phyloP scores from a whole-genome alignment of 2,329 filamentous ascomycete species.

The Aspergillus caelatus region DNA sequence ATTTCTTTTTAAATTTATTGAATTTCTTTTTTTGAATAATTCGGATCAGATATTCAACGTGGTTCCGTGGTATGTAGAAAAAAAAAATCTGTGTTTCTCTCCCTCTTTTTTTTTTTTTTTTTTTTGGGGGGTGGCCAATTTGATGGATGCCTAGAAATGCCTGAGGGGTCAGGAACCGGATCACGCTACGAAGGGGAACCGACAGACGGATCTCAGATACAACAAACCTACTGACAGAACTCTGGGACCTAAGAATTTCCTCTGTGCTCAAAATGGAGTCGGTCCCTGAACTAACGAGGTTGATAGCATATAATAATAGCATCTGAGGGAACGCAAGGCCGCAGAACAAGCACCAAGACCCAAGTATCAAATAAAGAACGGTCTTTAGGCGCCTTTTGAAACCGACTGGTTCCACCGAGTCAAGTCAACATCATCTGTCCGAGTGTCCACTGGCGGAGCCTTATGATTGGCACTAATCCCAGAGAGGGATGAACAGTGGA shows the following conservation, averaged over 20 bases:
- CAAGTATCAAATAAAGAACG: constrained; percentile 8
- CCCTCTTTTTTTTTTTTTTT: neutral
- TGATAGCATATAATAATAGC: constrained; percentile 1
- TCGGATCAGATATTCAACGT: neutral
- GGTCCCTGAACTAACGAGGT: neutral
- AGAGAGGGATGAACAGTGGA: constrained; percentile 2
- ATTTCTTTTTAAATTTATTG: neutral
- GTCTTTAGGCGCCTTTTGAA: constrained; percentile 24
- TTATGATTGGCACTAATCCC: constrained; percentile 11
- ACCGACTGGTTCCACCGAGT: constrained; percentile 22
- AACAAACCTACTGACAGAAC: neutral
- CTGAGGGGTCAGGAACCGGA: constrained; percentile 8
- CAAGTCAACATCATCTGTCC: neutral
- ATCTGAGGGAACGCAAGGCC: neutral
- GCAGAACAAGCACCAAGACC: neutral
- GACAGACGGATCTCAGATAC: neutral
- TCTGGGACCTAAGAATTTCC: neutral
- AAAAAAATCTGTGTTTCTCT: neutral
- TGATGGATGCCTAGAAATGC: constrained; percentile 23
- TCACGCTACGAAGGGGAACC: no score
- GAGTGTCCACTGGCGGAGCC: constrained; percentile 6
- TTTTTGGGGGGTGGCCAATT: neutral
- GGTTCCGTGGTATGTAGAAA: neutral
- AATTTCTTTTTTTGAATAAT: neutral
- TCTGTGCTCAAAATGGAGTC: constrained; percentile 1